Evolutionary conservation across 306 rosid species (phyloP).

Genomic region (Chamaecrista fasciculata): DNA sequence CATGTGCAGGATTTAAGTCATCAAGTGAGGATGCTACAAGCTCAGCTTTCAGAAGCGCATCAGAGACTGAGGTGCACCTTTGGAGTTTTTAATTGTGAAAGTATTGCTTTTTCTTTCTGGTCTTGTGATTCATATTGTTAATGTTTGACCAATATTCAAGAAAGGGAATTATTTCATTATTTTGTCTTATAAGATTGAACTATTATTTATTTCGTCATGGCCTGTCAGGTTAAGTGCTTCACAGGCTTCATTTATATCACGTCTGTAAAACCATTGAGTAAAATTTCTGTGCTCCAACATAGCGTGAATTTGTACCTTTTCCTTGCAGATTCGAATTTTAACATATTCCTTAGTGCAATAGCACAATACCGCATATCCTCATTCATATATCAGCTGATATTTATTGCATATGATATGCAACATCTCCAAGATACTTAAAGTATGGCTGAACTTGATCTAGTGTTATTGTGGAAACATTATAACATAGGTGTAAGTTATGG

Average conservation of each 20-base stretch:
- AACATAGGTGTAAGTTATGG: neutral
- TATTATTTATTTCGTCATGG: conserved; percentile 19
- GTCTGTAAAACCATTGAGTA: neutral
- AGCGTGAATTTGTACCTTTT: neutral
- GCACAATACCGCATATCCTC: neutral
- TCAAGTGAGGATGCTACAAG: conserved; percentile 48
- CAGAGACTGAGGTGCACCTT: conserved; percentile 86
- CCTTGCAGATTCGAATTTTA: neutral
- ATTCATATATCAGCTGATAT: neutral
- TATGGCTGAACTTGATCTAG: neutral
- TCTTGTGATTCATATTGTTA: conserved; percentile 29
- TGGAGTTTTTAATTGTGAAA: conserved; percentile 61
- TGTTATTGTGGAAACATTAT: neutral
- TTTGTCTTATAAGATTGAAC: conserved; percentile 2
- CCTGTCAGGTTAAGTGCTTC: conserved; percentile 14
- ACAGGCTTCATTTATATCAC: neutral
- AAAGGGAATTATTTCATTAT: conserved; percentile 16
- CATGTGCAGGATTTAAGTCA: conserved; percentile 54
- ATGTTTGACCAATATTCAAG: neutral
- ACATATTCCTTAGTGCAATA: neutral
- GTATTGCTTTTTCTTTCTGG: conserved; percentile 58
- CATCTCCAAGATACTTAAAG: neutral
- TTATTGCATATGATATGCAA: neutral
- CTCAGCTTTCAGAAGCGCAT: conserved; percentile 50
- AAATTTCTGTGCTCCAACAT: neutral